Conservation (phyloP, 1,284 basidiomycete genomes). For the Melanopsichium pennsylvanicum region DNA sequence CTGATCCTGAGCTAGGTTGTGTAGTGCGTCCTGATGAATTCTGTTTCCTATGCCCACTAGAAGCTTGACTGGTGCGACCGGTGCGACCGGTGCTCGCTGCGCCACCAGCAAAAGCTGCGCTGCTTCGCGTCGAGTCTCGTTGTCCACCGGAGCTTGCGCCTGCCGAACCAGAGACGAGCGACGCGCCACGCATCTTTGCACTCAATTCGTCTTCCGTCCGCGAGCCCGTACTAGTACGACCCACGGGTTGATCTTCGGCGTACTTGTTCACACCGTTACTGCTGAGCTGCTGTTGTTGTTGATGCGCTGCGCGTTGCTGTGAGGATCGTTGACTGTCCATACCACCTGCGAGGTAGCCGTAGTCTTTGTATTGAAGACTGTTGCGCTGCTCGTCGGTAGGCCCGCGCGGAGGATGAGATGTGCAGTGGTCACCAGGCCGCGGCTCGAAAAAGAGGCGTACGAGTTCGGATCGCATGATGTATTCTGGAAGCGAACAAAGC, state of each 20-base stretch:
- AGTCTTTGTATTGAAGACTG: slow-evolving; percentile 36
- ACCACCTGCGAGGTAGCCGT: slow-evolving; percentile 32
- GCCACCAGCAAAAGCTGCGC: slow-evolving; percentile 20
- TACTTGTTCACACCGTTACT: slow-evolving; percentile 38
- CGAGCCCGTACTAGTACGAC: slow-evolving; percentile 24
- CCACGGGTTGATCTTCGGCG: slow-evolving; percentile 43
- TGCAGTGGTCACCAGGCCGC: slow-evolving; percentile 79
- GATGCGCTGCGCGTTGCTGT: slow-evolving; percentile 13
- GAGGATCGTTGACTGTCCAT: slow-evolving; percentile 9
- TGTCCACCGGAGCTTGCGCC: slow-evolving; percentile 18
- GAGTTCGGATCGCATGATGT: slow-evolving; percentile 81
- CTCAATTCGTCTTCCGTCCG: slow-evolving; percentile 29
- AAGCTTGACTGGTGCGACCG: slow-evolving; percentile 37
- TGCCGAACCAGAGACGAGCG: slow-evolving; percentile 16
- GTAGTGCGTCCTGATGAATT: slow-evolving; percentile 33
- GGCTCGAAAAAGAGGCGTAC: slow-evolving; percentile 85
- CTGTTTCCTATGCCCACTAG: slow-evolving; percentile 38
- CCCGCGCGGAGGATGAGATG: slow-evolving; percentile 38
- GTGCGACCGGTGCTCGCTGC: slow-evolving; percentile 20
- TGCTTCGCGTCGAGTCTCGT: slow-evolving; percentile 30
- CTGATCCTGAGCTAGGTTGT: slow-evolving; percentile 32
- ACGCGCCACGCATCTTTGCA: slow-evolving; percentile 31
- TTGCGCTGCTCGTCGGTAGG: slow-evolving; percentile 15
- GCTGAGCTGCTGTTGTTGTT: slow-evolving; percentile 5
- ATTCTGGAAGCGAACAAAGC: slow-evolving; percentile 77